A percentile compares a stretch with the other conserved stretches of the same genome.
phyloP scores from a whole-genome alignment of 768 basidiomycete species.

The Boletus barrowsii region DNA sequence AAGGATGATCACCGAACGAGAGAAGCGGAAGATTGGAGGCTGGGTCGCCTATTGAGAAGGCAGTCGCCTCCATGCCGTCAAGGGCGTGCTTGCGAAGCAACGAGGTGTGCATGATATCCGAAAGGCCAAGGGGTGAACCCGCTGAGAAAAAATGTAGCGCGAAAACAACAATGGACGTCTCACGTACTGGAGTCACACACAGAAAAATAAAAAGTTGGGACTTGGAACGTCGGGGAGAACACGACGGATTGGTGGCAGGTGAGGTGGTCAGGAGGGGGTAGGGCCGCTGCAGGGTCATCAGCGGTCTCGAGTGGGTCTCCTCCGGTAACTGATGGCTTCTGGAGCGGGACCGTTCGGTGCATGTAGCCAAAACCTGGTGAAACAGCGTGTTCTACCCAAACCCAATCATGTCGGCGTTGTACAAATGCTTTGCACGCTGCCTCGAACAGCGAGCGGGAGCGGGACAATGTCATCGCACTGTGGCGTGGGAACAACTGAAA shows the following conservation, averaged over 20 bases:
- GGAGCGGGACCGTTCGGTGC: slow-evolving; percentile 35
- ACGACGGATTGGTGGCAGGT: slow-evolving; percentile 64
- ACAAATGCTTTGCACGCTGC: slow-evolving; percentile 53
- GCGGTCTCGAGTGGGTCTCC: slow-evolving; percentile 15
- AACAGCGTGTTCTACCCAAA: slow-evolving; percentile 60
- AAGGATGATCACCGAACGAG: slow-evolving; percentile 87
- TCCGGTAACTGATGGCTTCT: neutral
- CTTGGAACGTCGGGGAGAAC: slow-evolving; percentile 75
- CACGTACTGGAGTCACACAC: slow-evolving; percentile 66
- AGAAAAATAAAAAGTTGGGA: slow-evolving; percentile 83
- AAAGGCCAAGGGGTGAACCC: slow-evolving; percentile 59
- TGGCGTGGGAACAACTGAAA: slow-evolving; percentile 42
- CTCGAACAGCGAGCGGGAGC: slow-evolving; percentile 57
- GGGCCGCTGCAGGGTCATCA: slow-evolving; percentile 41
- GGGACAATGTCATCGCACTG: slow-evolving; percentile 40
- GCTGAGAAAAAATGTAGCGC: slow-evolving; percentile 39
- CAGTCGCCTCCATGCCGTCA: slow-evolving; percentile 42
- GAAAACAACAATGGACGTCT: slow-evolving; percentile 8
- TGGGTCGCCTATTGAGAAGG: slow-evolving; percentile 53
- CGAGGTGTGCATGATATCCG: slow-evolving; percentile 52
- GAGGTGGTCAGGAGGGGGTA: slow-evolving; percentile 32
- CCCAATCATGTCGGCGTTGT: slow-evolving; percentile 45
- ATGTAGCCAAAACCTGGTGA: slow-evolving; percentile 47
- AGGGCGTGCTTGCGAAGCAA: slow-evolving; percentile 55
- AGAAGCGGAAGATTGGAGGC: slow-evolving; percentile 66